A percentile compares a stretch with the other conserved stretches of the same genome.
Evolutionary conservation across 163 green algal genomes (phyloP).

Genomic region (Coccomyxa subellipsoidea): DNA sequence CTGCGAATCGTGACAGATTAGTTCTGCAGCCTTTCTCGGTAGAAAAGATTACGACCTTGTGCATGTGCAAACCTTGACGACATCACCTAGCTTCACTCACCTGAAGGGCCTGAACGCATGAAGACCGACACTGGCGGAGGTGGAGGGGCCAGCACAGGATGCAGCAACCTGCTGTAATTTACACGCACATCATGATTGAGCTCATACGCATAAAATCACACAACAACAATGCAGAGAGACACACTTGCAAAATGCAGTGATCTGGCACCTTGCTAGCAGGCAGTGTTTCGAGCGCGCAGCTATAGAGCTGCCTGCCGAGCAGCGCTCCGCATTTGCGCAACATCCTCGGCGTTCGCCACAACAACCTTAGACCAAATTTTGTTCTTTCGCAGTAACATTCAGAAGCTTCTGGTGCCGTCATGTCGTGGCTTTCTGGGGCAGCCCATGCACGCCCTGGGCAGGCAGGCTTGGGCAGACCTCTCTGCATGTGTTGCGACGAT

Average conservation of each 20-base stretch:
- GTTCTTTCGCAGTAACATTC: too few species aligned
- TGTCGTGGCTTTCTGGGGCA: background rate
- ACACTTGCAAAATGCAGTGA: background rate
- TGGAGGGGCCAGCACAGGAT: background rate
- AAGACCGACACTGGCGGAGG: background rate
- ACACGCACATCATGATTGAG: too few species aligned
- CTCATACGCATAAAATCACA: background rate
- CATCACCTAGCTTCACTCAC: too few species aligned
- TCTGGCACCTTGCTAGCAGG: background rate
- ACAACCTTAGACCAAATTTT: background rate
- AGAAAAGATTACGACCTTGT: too few species aligned
- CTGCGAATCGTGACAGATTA: background rate
- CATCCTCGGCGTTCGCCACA: background rate
- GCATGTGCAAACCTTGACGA: too few species aligned
- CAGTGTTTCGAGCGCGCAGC: background rate
- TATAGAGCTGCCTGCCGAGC: background rate
- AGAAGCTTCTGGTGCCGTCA: too few species aligned
- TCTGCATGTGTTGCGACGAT: too few species aligned
- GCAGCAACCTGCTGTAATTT: background rate
- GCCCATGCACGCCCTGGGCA: background rate
- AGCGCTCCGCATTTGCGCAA: background rate
- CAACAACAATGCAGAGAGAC: background rate
- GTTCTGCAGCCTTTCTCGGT: too few species aligned
- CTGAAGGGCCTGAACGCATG: background rate
- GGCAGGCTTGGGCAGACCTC: too few species aligned